Percentiles rank a stretch among this genome's conserved stretches.
Evolutionary conservation across 2,329 filamentous ascomycete species (phyloP).

Genomic region (Ophiocordyceps robertsii): DNA sequence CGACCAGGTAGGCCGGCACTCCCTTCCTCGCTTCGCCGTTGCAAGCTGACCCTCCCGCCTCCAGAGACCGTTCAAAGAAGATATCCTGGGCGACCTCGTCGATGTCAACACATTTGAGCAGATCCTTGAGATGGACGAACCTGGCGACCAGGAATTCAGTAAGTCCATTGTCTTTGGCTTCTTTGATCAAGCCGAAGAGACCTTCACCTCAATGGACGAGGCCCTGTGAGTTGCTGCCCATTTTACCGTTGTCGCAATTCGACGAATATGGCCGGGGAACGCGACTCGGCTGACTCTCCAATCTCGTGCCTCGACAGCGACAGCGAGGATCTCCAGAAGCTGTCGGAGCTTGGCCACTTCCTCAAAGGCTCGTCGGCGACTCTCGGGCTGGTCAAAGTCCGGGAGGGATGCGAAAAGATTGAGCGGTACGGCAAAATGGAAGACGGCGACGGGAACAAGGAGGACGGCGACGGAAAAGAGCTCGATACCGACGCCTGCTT

Average conservation of each 20-base stretch:
- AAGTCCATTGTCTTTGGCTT: constrained; percentile 80
- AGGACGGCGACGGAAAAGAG: constrained; percentile 65
- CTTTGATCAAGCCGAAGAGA: constrained; percentile 80
- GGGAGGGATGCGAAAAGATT: constrained; percentile 91
- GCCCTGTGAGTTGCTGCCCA: constrained; percentile 52
- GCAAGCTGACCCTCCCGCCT: neutral
- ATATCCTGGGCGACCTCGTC: constrained; percentile 58
- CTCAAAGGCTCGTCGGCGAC: constrained; percentile 95
- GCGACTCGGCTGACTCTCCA: neutral
- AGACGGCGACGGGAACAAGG: constrained; percentile 60
- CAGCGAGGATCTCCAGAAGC: constrained; percentile 52
- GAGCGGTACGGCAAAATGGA: constrained; percentile 80
- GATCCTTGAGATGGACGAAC: constrained; percentile 98
- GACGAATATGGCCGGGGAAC: no score
- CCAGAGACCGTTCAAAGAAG: constrained; percentile 31
- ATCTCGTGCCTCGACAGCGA: constrained; percentile 32
- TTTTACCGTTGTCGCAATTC: neutral
- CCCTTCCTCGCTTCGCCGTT: neutral
- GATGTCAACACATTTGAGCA: constrained; percentile 76
- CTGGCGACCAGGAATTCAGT: constrained; percentile 76
- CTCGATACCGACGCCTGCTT: constrained; percentile 56
- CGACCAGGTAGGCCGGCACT: constrained; percentile 15
- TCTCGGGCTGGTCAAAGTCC: constrained; percentile 78
- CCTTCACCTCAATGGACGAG: constrained; percentile 72
- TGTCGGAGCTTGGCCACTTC: constrained; percentile 85